phyloP scores from a whole-genome alignment of 371 early-diverging fungal genomes.

The Batkoa obscura region DNA sequence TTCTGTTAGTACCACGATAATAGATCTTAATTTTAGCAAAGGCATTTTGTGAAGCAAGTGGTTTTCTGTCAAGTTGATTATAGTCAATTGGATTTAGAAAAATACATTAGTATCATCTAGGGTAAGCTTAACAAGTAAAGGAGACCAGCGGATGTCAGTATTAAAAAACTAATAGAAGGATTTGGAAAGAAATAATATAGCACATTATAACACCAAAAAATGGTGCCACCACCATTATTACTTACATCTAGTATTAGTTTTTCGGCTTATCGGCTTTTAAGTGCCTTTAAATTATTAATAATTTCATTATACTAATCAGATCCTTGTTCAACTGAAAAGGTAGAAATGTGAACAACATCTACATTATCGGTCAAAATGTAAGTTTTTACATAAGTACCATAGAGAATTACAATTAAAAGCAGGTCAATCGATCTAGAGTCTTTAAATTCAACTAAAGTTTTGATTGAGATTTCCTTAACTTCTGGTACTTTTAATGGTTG shows the following conservation, averaged over 20 bases:
- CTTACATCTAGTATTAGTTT: conserved; percentile 13
- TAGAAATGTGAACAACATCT: background rate
- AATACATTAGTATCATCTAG: background rate
- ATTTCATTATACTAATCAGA: background rate
- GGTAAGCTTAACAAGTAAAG: background rate
- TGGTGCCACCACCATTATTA: conserved; percentile 16
- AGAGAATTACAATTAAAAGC: background rate
- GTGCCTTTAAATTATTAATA: conserved; percentile 9
- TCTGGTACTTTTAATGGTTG: background rate
- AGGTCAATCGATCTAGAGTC: background rate
- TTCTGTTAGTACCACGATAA: background rate
- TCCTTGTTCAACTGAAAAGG: background rate
- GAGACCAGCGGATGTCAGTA: conserved; percentile 1
- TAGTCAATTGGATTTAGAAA: background rate
- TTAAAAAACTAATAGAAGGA: background rate
- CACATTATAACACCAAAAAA: conserved; percentile 17
- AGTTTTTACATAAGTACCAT: background rate
- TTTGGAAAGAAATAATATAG: conserved; percentile 13
- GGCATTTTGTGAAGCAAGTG: too few relatives aligned
- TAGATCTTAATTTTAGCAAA: background rate
- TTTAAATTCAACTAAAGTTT: background rate
- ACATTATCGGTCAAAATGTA: background rate
- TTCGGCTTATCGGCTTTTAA: conserved; percentile 10
- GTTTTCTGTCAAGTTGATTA: background rate
- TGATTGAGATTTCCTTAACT: background rate